phyloP scores from a whole-genome alignment of 345 rosid species.

The Firmiana major region DNA sequence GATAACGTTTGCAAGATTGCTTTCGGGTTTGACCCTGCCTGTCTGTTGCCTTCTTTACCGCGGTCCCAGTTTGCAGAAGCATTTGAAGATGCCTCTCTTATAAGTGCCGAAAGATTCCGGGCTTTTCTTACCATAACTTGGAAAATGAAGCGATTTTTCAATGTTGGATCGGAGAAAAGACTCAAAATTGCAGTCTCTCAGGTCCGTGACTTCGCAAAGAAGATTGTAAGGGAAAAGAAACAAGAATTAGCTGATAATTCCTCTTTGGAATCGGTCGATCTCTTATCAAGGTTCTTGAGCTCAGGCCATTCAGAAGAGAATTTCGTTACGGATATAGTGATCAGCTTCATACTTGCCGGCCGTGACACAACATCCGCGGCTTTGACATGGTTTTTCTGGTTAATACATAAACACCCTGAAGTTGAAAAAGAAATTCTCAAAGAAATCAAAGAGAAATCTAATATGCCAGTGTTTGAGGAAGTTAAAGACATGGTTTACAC shows the following conservation, averaged over 20 bases:
- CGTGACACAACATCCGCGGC: conserved; percentile 62
- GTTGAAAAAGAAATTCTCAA: conserved; percentile 30
- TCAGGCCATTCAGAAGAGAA: conserved; percentile 45
- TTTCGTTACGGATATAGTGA: conserved; percentile 46
- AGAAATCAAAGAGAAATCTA: conserved; percentile 36
- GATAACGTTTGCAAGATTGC: conserved; percentile 73
- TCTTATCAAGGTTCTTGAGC: conserved; percentile 46
- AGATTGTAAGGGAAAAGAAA: conserved; percentile 45
- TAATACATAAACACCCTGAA: conserved; percentile 27
- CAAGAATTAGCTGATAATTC: conserved; percentile 21
- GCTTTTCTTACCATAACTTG: conserved; percentile 22
- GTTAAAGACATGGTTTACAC: conserved; percentile 54
- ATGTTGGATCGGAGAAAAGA: conserved; percentile 35
- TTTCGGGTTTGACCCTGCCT: conserved; percentile 62
- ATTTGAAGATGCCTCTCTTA: conserved; percentile 34
- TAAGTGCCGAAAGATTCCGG: conserved; percentile 29
- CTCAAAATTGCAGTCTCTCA: conserved; percentile 26
- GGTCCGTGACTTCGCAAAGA: conserved; percentile 40
- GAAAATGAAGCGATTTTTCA: conserved; percentile 35
- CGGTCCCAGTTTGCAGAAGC: conserved; percentile 30
- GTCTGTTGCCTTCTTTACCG: conserved; percentile 41
- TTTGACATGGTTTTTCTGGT: conserved; percentile 61
- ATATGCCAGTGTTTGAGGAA: conserved; percentile 25
- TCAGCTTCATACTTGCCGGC: conserved; percentile 57
- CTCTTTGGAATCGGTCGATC: conserved; percentile 31